Percentiles rank a stretch among this genome's conserved stretches.
phyloP scores from a whole-genome alignment of 495 filamentous ascomycete genomes.

The Penicillium odoratum region DNA sequence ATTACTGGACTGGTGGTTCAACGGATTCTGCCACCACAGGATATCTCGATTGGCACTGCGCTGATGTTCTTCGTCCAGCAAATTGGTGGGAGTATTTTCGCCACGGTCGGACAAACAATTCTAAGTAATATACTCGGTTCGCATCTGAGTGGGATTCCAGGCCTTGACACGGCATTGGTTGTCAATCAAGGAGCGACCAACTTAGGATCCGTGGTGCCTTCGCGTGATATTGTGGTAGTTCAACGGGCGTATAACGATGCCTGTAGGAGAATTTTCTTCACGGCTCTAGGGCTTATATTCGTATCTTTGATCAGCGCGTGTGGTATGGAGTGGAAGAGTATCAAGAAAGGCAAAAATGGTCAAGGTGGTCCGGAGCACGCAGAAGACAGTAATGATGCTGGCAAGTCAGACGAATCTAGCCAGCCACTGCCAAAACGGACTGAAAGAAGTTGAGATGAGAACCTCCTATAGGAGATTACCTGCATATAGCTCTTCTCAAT shows the following conservation, averaged over 20 bases:
- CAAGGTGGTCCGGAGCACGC: slow-evolving; percentile 2
- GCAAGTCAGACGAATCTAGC: neutral
- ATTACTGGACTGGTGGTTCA: slow-evolving; percentile 66
- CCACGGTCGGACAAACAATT: slow-evolving; percentile 61
- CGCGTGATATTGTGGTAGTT: neutral
- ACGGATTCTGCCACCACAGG: slow-evolving; percentile 58
- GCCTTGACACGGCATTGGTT: neutral
- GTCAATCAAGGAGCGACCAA: slow-evolving; percentile 1
- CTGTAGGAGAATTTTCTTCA: slow-evolving; percentile 1
- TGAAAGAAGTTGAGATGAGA: neutral
- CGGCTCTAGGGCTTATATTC: neutral
- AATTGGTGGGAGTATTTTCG: slow-evolving; percentile 71
- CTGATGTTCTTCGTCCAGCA: slow-evolving; percentile 68
- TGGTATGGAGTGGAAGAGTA: slow-evolving; percentile 8
- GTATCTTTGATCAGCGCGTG: neutral
- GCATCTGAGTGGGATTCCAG: neutral
- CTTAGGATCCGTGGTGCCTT: neutral
- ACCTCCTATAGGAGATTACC: too few species aligned
- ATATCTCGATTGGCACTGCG: slow-evolving; percentile 68
- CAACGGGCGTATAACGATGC: slow-evolving; percentile 1
- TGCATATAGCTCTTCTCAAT: too few species aligned
- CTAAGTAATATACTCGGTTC: neutral
- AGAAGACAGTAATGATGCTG: neutral
- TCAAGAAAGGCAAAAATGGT: slow-evolving; percentile 11
- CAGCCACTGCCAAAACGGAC: neutral